Evolutionary conservation across 805 yeast genomes (phyloP).

Genomic region (Nakazawaea pomicola): DNA sequence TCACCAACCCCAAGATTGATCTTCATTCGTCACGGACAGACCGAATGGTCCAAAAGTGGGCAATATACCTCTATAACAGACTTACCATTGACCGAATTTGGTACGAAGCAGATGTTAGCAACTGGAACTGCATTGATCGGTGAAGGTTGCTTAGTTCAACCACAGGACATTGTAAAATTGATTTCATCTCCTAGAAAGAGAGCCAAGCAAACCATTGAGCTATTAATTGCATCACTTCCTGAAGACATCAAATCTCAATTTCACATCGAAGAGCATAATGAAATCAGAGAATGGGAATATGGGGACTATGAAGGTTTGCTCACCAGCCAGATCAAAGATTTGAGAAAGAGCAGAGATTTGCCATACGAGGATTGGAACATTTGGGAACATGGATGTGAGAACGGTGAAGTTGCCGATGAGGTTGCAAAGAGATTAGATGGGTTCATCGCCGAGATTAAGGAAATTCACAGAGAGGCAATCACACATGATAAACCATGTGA

Average conservation of each 20-base stretch:
- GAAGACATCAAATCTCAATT: slow-evolving; percentile 37
- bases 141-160: slow-evolving; percentile 51
- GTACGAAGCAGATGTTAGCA: slow-evolving; percentile 67
- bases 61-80: slow-evolving; percentile 89
- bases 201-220: slow-evolving; percentile 69
- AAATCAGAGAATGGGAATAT: slow-evolving; percentile 91
- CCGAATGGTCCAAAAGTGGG: slow-evolving; percentile 94
- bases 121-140: slow-evolving; percentile 74
- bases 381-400: slow-evolving; percentile 92
- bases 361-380: slow-evolving; percentile 59
- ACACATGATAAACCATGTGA: slow-evolving; percentile 55
- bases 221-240: slow-evolving; percentile 49
- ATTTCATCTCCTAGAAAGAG: slow-evolving; percentile 79
- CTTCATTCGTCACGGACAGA: slow-evolving; percentile 82
- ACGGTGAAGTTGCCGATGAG: slow-evolving; percentile 68
- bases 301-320: slow-evolving; percentile 90
- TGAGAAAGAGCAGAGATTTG: slow-evolving; percentile 58
- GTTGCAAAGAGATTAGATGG: slow-evolving; percentile 70
- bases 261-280: slow-evolving; percentile 50
- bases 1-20: slow-evolving; percentile 60
- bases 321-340: slow-evolving; percentile 59
- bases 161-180: slow-evolving; percentile 55
- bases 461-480: slow-evolving; percentile 51
- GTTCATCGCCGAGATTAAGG: slow-evolving; percentile 59
- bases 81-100: slow-evolving; percentile 69